A percentile compares a stretch with the other conserved stretches of the same genome.
phyloP scores from a whole-genome alignment of 805 yeast species.

The Kodamaea sagamina region DNA sequence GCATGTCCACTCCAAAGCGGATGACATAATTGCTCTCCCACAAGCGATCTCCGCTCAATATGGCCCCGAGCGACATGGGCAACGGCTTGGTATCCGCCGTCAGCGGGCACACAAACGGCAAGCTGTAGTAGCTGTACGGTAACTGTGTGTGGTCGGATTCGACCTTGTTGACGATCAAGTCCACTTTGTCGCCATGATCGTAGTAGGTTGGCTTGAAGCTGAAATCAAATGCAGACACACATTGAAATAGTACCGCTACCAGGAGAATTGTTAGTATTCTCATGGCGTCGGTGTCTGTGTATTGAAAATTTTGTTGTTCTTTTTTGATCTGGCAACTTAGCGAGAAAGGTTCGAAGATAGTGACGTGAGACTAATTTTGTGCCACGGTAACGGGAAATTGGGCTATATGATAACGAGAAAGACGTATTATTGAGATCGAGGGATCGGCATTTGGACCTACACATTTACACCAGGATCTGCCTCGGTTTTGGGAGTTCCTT shows the following conservation, averaged over 20 bases:
- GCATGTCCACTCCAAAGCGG: conserved; percentile 60
- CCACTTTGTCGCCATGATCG: conserved; percentile 59
- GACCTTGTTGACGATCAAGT: conserved; percentile 71
- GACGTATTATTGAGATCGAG: no score
- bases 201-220: conserved; percentile 42
- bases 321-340: no score
- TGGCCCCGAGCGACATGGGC: conserved; percentile 72
- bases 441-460: no score
- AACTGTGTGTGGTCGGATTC: conserved; percentile 76
- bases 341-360: no score
- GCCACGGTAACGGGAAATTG: no score
- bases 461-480: no score
- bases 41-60: conserved; percentile 77
- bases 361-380: no score
- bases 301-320: conserved; percentile 4
- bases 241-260: not conserved
- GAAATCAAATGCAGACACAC: conserved; percentile 18
- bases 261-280: conserved; percentile 9
- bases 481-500: no score
- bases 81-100: conserved; percentile 54
- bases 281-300: conserved; percentile 6
- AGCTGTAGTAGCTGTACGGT: conserved; percentile 74
- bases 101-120: conserved; percentile 81
- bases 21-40: conserved; percentile 75
- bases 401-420: no score